Percentiles rank a stretch among this genome's conserved stretches.
Evolutionary conservation across 805 yeast genomes (phyloP).

Genomic region (Lipomyces sp.): DNA sequence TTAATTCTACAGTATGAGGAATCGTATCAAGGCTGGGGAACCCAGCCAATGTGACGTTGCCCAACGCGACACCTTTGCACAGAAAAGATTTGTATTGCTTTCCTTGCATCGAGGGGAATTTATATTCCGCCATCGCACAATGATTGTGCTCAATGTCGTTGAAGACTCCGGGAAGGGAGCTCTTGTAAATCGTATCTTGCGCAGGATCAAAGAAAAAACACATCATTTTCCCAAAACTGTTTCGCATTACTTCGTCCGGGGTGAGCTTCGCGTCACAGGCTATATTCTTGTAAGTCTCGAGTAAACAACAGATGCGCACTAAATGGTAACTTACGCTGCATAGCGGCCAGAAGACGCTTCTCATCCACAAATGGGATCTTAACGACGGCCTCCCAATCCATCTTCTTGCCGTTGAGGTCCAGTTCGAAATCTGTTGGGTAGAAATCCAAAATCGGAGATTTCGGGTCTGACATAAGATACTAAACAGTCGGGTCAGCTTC

Average conservation of each 20-base stretch:
- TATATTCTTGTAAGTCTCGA: background rate
- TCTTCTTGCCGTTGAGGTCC: slow-evolving; percentile 92
- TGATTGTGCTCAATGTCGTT: slow-evolving; percentile 74
- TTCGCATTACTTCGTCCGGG: slow-evolving; percentile 70
- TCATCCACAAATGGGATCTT: slow-evolving; percentile 89
- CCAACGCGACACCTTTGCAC: slow-evolving; percentile 61
- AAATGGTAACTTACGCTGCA: slow-evolving; percentile 43
- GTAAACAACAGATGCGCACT: background rate
- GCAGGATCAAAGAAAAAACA: slow-evolving; percentile 75
- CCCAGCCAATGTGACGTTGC: slow-evolving; percentile 75
- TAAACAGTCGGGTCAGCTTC: no score
- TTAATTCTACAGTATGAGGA: slow-evolving; percentile 55
- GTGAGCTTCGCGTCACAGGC: slow-evolving; percentile 57
- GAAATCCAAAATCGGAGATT: slow-evolving; percentile 83
- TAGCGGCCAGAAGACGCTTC: slow-evolving; percentile 63
- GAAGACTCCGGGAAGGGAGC: slow-evolving; percentile 76
- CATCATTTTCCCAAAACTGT: slow-evolving; percentile 68
- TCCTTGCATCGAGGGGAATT: slow-evolving; percentile 49
- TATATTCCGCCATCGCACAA: slow-evolving; percentile 62
- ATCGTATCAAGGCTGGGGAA: slow-evolving; percentile 81
- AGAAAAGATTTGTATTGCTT: slow-evolving; percentile 47
- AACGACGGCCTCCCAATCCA: slow-evolving; percentile 97
- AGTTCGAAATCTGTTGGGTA: slow-evolving; percentile 85
- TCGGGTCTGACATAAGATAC: slow-evolving; percentile 77
- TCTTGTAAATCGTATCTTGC: slow-evolving; percentile 58